These are phyloP conservation scores for Malassezia dermatis DNA, from an alignment of 1,284 basidiomycete genomes.

Conservation along the genomic window DNA sequence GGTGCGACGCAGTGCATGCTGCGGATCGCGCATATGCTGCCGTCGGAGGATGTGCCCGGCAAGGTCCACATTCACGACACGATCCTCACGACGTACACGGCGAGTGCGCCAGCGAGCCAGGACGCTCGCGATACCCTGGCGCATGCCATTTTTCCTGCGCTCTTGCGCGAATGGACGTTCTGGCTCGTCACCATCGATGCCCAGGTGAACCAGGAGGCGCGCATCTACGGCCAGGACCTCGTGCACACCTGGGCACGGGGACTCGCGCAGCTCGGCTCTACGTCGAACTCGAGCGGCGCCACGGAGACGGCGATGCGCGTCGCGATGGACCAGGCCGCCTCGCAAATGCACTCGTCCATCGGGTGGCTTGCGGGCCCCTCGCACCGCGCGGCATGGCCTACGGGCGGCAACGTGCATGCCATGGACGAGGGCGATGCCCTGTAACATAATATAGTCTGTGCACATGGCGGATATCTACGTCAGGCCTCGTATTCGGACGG, in stretches of 20 bases:
- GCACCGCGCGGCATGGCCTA: conserved; percentile 2
- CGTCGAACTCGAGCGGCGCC: background rate
- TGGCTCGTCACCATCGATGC: conserved; percentile 25
- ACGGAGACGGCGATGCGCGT: conserved; percentile 7
- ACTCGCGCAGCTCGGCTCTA: conserved; percentile 17
- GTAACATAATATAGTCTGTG: background rate
- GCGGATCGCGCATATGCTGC: conserved; percentile 26
- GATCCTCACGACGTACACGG: background rate
- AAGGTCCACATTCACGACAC: background rate
- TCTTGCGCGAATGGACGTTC: conserved; percentile 36
- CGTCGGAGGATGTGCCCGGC: conserved; percentile 14
- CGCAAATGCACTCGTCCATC: conserved; percentile 9
- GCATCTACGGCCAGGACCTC: conserved; percentile 41
- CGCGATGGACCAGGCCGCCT: conserved; percentile 4
- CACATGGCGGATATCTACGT: background rate
- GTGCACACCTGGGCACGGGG: conserved; percentile 31
- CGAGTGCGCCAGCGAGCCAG: conserved; percentile 7
- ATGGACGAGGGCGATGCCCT: conserved; percentile 12
- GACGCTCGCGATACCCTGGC: conserved; percentile 34
- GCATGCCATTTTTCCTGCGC: conserved; percentile 28
- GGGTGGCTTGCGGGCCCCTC: conserved; percentile 13
- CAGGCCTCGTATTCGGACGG: background rate
- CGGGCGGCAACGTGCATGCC: background rate
- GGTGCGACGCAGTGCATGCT: conserved; percentile 30
- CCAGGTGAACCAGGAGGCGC: conserved; percentile 34